phyloP scores from a whole-genome alignment of 176 grass and related monocot genomes.

The Miscanthus lutarioriparius region DNA sequence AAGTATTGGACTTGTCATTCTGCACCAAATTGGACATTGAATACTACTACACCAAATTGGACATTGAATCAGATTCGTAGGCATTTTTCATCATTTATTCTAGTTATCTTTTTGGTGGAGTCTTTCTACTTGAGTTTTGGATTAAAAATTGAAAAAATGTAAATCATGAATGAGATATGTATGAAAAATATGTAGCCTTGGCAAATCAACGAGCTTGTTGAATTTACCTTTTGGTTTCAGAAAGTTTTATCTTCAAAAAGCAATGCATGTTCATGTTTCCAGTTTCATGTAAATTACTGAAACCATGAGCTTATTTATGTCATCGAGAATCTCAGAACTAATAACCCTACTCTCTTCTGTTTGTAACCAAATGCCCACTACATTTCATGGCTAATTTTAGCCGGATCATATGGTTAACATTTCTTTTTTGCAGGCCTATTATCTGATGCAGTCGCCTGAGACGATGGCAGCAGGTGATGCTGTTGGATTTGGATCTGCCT shows the following conservation, averaged over 20 bases:
- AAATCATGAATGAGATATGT: background rate
- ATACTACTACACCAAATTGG: background rate
- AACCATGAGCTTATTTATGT: background rate
- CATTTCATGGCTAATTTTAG: background rate
- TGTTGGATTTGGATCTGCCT: slow-evolving; percentile 83
- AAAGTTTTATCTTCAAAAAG: background rate
- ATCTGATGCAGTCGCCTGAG: slow-evolving; percentile 87
- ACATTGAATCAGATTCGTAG: background rate
- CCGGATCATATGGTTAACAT: background rate
- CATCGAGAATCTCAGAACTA: background rate
- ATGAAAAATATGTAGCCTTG: background rate
- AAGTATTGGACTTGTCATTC: background rate
- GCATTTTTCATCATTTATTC: background rate
- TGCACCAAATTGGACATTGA: too few relatives aligned
- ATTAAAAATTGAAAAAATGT: background rate
- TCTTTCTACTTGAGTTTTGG: background rate
- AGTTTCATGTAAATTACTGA: background rate
- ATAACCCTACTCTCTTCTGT: background rate
- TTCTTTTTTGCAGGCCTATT: slow-evolving; percentile 59
- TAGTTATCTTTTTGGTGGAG: background rate
- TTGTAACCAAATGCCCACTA: background rate
- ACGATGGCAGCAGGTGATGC: slow-evolving; percentile 62
- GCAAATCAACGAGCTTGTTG: background rate
- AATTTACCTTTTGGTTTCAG: background rate
- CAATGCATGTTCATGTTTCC: background rate